Conservation (phyloP, 2,329 filamentous ascomycete genomes). For the Aspergillus ochraceus region DNA sequence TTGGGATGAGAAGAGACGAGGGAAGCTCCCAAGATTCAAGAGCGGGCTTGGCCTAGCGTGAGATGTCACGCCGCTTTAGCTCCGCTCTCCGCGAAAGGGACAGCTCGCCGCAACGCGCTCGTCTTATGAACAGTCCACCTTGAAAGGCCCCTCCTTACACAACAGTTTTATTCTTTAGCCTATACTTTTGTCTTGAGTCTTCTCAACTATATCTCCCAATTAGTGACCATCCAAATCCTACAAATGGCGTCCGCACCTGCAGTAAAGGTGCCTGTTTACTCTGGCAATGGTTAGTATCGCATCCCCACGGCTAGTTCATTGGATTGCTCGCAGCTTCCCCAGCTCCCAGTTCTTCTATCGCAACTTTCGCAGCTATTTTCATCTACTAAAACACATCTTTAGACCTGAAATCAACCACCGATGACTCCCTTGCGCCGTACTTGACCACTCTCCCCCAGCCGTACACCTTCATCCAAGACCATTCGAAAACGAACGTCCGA, state of each 20-base stretch:
- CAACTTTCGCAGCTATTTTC: neutral
- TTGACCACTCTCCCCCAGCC: constrained; percentile 73
- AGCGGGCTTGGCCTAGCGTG: constrained; percentile 9
- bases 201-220: neutral
- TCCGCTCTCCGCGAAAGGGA: constrained; percentile 29
- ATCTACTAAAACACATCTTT: constrained; percentile 6
- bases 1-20: constrained; percentile 6
- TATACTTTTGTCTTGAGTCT: neutral
- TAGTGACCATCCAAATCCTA: neutral
- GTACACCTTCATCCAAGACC: constrained; percentile 71
- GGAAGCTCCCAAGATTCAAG: constrained; percentile 8
- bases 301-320: neutral
- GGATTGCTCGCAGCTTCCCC: neutral
- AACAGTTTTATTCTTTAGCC: neutral
- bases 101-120: constrained; percentile 36
- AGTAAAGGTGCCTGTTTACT: constrained; percentile 47
- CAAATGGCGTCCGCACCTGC: constrained; percentile 31
- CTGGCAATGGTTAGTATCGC: constrained; percentile 40
- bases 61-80: constrained; percentile 24
- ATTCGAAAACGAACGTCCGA: constrained; percentile 77
- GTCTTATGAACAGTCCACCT: constrained; percentile 1
- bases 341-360: neutral
- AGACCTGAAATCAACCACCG: constrained; percentile 96
- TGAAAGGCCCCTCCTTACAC: neutral
- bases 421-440: constrained; percentile 93